These are phyloP conservation scores for Fusarium sp. DNA, from an alignment of 2,329 filamentous ascomycete genomes.

Conservation along the genomic window DNA sequence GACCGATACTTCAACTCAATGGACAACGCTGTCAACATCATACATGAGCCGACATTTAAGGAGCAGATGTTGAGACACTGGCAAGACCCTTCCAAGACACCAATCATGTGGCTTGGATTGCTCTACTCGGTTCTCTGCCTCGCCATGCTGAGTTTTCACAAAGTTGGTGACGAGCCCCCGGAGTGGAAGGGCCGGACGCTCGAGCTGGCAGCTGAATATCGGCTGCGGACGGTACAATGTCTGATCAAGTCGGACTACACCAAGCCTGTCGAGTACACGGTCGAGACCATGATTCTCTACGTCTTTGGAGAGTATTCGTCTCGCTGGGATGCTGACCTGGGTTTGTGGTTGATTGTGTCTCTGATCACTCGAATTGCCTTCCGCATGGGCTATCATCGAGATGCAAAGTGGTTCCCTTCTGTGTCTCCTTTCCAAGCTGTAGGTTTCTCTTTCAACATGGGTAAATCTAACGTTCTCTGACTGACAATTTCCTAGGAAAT, in stretches of 20 bases:
- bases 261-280: constrained; percentile 76
- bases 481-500: constrained; percentile 67
- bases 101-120: constrained; percentile 81
- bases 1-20: constrained; percentile 90
- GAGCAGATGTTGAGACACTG: constrained; percentile 74
- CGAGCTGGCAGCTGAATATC: constrained; percentile 72
- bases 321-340: constrained; percentile 78
- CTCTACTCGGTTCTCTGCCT: constrained; percentile 81
- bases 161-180: constrained; percentile 81
- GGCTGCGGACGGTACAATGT: constrained; percentile 80
- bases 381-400: constrained; percentile 82
- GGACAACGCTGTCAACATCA: constrained; percentile 76
- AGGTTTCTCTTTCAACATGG: constrained; percentile 43
- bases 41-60: constrained; percentile 88
- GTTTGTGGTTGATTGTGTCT: constrained; percentile 69
- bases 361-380: constrained; percentile 68
- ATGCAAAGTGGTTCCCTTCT: constrained; percentile 77
- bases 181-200: constrained; percentile 77
- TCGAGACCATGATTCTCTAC: constrained; percentile 83
- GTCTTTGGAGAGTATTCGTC: constrained; percentile 80
- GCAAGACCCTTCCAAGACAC: constrained; percentile 77
- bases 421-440: constrained; percentile 78
- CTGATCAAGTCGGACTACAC: constrained; percentile 82
- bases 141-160: constrained; percentile 81
- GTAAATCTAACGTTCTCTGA: background rate